Conservation (phyloP, 768 basidiomycete genomes). For the Trametes cinnabarina region DNA sequence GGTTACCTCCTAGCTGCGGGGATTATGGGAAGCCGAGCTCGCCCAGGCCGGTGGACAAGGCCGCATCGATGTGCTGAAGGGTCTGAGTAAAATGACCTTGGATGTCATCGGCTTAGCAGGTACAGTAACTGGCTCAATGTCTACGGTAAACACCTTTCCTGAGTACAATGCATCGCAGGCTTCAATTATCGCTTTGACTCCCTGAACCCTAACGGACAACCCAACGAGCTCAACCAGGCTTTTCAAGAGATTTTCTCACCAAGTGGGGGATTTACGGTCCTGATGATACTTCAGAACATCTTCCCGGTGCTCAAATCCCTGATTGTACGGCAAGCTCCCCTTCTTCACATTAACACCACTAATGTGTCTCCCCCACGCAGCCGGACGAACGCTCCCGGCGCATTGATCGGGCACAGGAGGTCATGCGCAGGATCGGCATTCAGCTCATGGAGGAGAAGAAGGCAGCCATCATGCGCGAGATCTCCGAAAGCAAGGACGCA, state of each 20-base stretch:
- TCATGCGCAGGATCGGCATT: constrained; percentile 30
- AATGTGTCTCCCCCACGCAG: not conserved
- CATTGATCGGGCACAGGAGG: constrained; percentile 14
- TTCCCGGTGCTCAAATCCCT: constrained; percentile 25
- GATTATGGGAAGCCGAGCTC: constrained; percentile 30
- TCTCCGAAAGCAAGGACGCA: constrained; percentile 16
- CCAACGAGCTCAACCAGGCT: constrained; percentile 33
- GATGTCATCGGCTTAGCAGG: constrained; percentile 44
- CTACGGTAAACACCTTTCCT: not conserved
- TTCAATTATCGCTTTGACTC: constrained; percentile 35
- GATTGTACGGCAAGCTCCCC: constrained; percentile 13
- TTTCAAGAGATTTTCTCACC: constrained; percentile 27
- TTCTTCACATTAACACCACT: not conserved
- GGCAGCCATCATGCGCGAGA: constrained; percentile 26
- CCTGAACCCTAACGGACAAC: constrained; percentile 23
- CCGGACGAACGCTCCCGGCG: constrained; percentile 6
- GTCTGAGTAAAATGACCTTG: constrained; percentile 36
- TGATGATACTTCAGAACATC: constrained; percentile 10
- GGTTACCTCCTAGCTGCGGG: constrained; percentile 16
- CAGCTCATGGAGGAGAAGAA: constrained; percentile 34
- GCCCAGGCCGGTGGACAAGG: constrained; percentile 21
- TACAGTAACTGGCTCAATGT: constrained; percentile 1
- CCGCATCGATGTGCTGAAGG: constrained; percentile 32
- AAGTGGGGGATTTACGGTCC: not conserved
- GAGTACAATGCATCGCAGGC: constrained; percentile 18